Percentiles rank a stretch among this genome's conserved stretches.
These are phyloP conservation scores for Haematococcus sp. DNA, from an alignment of 139 green algal species.

Conservation along the genomic window DNA sequence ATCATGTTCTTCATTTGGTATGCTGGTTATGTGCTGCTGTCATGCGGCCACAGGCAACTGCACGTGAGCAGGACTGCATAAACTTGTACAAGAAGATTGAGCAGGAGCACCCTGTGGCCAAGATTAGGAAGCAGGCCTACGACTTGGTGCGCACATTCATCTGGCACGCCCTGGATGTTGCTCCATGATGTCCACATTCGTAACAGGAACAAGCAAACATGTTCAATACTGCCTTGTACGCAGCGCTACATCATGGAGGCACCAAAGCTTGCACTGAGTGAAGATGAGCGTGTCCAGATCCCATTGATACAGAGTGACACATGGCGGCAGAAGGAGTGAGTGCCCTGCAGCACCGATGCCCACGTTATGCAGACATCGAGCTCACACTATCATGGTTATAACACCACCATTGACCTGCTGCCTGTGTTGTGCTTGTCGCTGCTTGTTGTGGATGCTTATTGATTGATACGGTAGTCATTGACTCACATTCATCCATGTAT, in stretches of 20 bases:
- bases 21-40: no score
- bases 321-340: slow-evolving; percentile 25
- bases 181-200: no score
- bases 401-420: no score
- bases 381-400: no score
- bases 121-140: slow-evolving; percentile 44
- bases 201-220: no score
- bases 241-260: slow-evolving; percentile 85
- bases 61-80: slow-evolving; percentile 72
- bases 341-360: neutral
- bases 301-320: slow-evolving; percentile 61
- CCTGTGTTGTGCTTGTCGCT: no score
- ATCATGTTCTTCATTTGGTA: no score
- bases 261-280: slow-evolving; percentile 64
- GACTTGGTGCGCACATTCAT: neutral
- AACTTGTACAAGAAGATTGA: slow-evolving; percentile 70
- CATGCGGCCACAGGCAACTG: slow-evolving; percentile 3
- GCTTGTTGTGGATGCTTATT: no score
- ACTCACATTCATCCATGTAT: no score
- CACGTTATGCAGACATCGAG: neutral
- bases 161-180: no score
- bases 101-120: slow-evolving; percentile 43
- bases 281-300: slow-evolving; percentile 75
- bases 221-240: neutral
- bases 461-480: no score